Base-by-base conservation (phyloP, 768 basidiomycete species). In the Phylloporus sp. region DNA sequence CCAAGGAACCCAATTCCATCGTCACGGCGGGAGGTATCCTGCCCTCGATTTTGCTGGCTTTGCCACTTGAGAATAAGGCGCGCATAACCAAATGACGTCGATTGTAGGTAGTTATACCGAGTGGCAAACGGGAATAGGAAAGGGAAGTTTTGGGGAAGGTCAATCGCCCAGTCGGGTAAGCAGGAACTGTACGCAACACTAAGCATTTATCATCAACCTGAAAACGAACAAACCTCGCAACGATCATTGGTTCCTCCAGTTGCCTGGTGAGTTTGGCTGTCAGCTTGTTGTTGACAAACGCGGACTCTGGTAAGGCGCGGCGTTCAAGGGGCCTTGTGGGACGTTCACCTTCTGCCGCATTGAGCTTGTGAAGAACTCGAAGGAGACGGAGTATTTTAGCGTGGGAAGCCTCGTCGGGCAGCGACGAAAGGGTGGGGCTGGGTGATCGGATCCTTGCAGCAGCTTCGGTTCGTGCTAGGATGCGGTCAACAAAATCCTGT, bases 91-190 rank as follows among this genome's bases (percentile, higher is more conserved):
- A 98, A 98, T 1, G 95, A 94, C 0, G 95, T 96, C 4, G 92
- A 95, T 67, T 98, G 94, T 8, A 99, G 72, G 78, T 97, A 98
- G 56, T 88, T 87, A 70, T 93, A 98, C 26, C 96, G 90, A 11
- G 94, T 96, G 18, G 94, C 87, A 68, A 99, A 98, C 0, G 96
- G 96, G 78, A 99, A 98, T 9, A 99, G 78, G 82, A 99, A 99
- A 1, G 95, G 89, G 78, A 96, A 99, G 59, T 93, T 86, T 58
- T 90, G 90, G 2, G 94, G 93, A 6, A 99, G 77, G 63, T 98
- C 95, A 35, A 93, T 71, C 1, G 95, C 90, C 96, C 96, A 99
- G 60, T 96, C 93, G 6, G 96, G 96, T 5, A 98, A 71, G 68
- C 96, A 98, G 21, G 90, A 90, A 58, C 95, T 96, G 20, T 22